phyloP scores from a whole-genome alignment of 306 rosid genomes.

The Corylus avellana region DNA sequence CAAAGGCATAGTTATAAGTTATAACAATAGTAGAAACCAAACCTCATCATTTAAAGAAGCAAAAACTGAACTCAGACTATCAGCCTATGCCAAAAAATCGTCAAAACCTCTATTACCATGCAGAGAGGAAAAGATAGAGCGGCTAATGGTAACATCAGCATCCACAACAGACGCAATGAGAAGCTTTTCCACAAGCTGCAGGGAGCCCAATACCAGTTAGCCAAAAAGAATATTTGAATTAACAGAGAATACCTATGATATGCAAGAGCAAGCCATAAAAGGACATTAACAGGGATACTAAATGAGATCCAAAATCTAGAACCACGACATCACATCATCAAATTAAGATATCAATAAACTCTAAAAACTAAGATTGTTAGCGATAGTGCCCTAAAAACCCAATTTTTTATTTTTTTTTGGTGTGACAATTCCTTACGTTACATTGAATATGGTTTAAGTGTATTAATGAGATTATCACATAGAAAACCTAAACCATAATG shows the following conservation, averaged over 20 bases:
- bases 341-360: constrained; percentile 9
- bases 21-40: not conserved
- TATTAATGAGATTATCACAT: no score
- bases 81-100: constrained; percentile 95
- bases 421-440: no score
- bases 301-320: constrained; percentile 11
- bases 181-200: constrained; percentile 97
- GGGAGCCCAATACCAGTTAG: constrained; percentile 33
- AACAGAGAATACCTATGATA: not conserved
- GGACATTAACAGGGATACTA: not conserved
- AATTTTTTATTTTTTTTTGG: no score
- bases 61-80: constrained; percentile 87
- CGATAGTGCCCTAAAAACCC: no score
- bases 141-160: constrained; percentile 93
- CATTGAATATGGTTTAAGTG: no score
- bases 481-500: no score
- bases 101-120: constrained; percentile 92
- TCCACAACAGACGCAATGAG: constrained; percentile 96
- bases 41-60: constrained; percentile 97
- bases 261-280: constrained; percentile 4
- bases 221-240: constrained; percentile 23
- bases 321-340: not conserved
- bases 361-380: not conserved
- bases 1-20: not conserved
- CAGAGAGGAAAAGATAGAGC: constrained; percentile 83